Base-by-base conservation (phyloP, 2,329 filamentous ascomycete species). In the Colletotrichum eleusines region DNA sequence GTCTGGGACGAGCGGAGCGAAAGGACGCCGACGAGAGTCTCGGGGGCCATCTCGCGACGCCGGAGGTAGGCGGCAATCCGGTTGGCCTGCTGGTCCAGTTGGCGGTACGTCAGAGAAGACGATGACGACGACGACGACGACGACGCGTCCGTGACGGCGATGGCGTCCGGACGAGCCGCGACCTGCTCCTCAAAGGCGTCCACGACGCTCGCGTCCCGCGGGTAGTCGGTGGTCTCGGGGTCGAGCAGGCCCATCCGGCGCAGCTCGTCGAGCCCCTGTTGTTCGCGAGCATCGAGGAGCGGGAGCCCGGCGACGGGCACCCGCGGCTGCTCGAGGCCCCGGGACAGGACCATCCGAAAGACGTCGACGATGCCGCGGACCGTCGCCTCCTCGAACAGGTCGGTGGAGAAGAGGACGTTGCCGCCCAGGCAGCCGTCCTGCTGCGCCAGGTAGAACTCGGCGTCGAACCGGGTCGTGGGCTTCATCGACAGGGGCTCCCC, bases 111-210 rank as follows among this genome's bases (percentile, higher is more conserved):
- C 0, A 77, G 66, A 4, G 69, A 40, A 0, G 54, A 42, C n/a
- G n/a, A n/a, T n/a, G n/a, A n/a, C n/a, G n/a, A n/a, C n/a, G n/a
- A n/a, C n/a, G n/a, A n/a, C n/a, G n/a, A n/a, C n/a, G n/a, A n/a
- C 0, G 60, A 38, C 2, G 66, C 50, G n/a, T 78, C 76, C 2
- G 69, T 72, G 0, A 78, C 74, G 0, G 76, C 76, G 0, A 74
- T 11, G 0, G 23, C 42, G 7, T 75, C 62, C 0, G 74, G 73
- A 6, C 8, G 65, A 1, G 40, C n/a, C n/a, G 54, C 11, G 0
- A 55, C 77, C 42, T 78, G 75, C 1, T 67, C 26, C 0, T 60
- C 57, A 18, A 77, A 78, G 2, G 76, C 31, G 2, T 77, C 76
- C 0, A 76, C 28, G 2, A 78, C 26, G 46, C 72, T 77, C 1